Evolutionary conservation across 2,329 filamentous ascomycete genomes (phyloP).

Genomic region (Chrysosporium queenslandicum): DNA sequence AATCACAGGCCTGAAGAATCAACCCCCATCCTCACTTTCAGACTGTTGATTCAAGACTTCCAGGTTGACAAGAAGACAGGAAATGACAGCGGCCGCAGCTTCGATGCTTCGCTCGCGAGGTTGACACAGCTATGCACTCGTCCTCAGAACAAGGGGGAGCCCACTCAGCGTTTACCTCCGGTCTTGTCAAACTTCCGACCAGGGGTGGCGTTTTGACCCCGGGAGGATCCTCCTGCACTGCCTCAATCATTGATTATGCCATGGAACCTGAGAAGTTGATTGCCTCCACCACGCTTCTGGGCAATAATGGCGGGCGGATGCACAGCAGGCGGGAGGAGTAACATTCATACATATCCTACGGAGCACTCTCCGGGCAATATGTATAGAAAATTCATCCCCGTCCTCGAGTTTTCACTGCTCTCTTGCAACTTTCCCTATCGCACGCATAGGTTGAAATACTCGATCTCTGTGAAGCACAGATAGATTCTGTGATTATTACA

Average conservation of each 20-base stretch:
- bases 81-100: background rate
- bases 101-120: background rate
- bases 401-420: background rate
- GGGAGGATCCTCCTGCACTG: constrained; percentile 7
- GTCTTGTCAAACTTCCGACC: background rate
- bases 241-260: constrained; percentile 4
- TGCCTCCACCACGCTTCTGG: constrained; percentile 5
- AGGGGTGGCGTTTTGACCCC: constrained; percentile 8
- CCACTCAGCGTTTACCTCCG: background rate
- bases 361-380: background rate
- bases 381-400: background rate
- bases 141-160: background rate
- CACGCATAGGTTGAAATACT: background rate
- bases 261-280: constrained; percentile 8
- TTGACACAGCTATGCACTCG: constrained; percentile 3
- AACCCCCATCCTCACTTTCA: background rate
- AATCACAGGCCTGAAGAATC: background rate
- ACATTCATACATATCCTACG: background rate
- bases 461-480: background rate
- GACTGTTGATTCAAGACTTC: background rate
- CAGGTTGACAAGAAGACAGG: background rate
- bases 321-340: background rate
- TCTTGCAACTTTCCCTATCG: background rate
- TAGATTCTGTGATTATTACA: background rate
- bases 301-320: background rate